These are phyloP conservation scores for Mortierella sp. DNA, from an alignment of 371 early-diverging fungal genomes.

Conservation along the genomic window DNA sequence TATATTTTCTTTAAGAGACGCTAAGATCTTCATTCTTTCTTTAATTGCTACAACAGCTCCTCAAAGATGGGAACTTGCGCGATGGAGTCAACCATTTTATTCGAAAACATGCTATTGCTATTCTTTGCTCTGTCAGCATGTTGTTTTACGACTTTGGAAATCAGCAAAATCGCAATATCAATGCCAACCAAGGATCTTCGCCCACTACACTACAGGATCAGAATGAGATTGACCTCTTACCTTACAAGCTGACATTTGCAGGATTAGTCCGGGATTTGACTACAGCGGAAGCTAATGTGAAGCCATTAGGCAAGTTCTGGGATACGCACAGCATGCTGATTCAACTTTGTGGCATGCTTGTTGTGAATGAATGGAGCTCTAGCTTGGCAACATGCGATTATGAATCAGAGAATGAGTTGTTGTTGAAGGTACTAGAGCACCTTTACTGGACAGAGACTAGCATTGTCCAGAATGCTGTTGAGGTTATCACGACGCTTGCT, in stretches of 20 bases:
- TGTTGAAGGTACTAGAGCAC: constrained; percentile 74
- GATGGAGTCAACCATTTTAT: constrained; percentile 52
- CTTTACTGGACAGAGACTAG: constrained; percentile 73
- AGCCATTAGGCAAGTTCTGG: constrained; percentile 53
- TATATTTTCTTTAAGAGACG: background rate
- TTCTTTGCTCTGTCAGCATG: constrained; percentile 52
- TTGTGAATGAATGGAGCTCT: constrained; percentile 50
- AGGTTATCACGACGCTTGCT: constrained; percentile 77
- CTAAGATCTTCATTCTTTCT: background rate
- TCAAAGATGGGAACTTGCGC: constrained; percentile 40
- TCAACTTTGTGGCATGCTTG: constrained; percentile 51
- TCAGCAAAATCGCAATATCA: background rate
- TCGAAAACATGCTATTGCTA: constrained; percentile 46
- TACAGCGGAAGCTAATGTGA: constrained; percentile 42
- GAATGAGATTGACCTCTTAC: constrained; percentile 11
- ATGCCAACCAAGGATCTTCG: background rate
- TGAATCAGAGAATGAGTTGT: constrained; percentile 68
- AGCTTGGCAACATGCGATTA: constrained; percentile 44
- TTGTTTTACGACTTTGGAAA: constrained; percentile 45
- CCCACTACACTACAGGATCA: constrained; percentile 1
- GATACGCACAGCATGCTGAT: constrained; percentile 55
- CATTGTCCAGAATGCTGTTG: constrained; percentile 74
- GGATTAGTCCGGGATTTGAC: constrained; percentile 45
- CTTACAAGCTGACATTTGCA: constrained; percentile 39
- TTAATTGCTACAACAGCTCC: constrained; percentile 13